Base-by-base conservation (phyloP, 2,329 filamentous ascomycete genomes). In the Dactylellina parvicollis region DNA sequence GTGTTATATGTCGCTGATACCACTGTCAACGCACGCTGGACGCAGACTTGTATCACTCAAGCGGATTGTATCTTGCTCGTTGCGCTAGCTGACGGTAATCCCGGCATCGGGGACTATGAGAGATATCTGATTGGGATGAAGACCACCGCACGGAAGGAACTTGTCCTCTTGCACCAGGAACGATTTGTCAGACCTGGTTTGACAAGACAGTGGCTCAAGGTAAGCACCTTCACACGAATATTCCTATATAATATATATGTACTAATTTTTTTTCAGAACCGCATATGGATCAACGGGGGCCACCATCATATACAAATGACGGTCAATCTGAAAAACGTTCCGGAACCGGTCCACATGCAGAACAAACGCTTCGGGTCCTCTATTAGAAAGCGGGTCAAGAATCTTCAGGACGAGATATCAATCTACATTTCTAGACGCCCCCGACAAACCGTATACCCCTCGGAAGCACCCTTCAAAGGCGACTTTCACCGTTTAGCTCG, bases 291-390 rank as follows among this genome's bases (percentile, higher is more conserved):
- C 81, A 99, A 98, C 76, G 95, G 95, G 14, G 94, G 94, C 3
- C 96, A 99, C 80, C 95, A 96, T 79, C 95, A 99, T 77, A 91
- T 99, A 10, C 95, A 99, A 78, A 98, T 99, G 95, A 86, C 90
- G 0, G 94, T 95, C 80, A 87, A 90, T 38, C 85, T 73, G 36
- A 66, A 89, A 2, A 89, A 90, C 47, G 83, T 75, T 3, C 50
- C 50, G 22, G 75, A 75, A 22, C 76, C 89, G 0, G 60, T 89
- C 16, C 88, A 88, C 10, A 59, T 89, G 18, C 88, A 89, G 12
- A 86, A 87, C 0, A 92, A 92, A 77, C 89, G 90, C 56, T 89
- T 96, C 14, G 92, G 94, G 0, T 90, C 90, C 3, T 92, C 90
- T 0, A 83, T 99, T 72, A 98, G 97, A 80, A 91, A 97, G 78